Base-by-base conservation (phyloP, 2,329 filamentous ascomycete genomes). In the Tolypocladium nubicola region DNA sequence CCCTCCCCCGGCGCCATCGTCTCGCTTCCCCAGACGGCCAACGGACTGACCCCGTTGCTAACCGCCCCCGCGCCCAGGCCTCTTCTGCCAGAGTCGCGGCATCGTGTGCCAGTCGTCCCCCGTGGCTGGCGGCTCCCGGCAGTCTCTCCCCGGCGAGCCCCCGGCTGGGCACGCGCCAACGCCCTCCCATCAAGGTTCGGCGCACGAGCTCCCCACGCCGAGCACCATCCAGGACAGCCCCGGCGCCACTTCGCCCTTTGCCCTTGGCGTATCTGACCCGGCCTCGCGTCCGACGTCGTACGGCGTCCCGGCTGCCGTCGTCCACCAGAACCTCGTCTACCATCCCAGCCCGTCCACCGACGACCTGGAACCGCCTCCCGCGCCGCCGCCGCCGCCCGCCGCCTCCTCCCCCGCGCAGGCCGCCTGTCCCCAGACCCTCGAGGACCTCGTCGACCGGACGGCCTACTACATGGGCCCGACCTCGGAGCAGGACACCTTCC, bases 401-500 rank as follows among this genome's bases (percentile, higher is more conserved):
- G 35, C 35, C n/a, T 23, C 41, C 19, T 37, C 37, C 5, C 33
- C 23, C 23, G 23, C 23, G 23, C 23, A 26, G 23, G 23, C 23
- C 23, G 23, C 23, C 23, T 26, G 23, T 26, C 23, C 23, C 3
- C 66, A 72, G 23, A 73, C 73, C 0, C 67, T 78, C 9, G 76
- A 79, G 58, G 75, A 78, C 58, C 71, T 71, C 16, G 63, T 67
- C 21, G 69, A 71, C 56, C 63, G 68, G 21, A 77, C 76, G 1
- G 73, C 76, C 14, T 76, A 78, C 61, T 75, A 68, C 14, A 72
- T 79, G 66, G 76, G 76, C 0, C 67, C 73, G 16, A 69, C 74
- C 2, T 73, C 70, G 11, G 76, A 79, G 63, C 76, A 79, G 60
- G 77, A 79, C 56, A 71, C 75, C 1, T 71, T 76, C 60, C 68